Percentiles rank a stretch among this genome's conserved stretches.
Evolutionary conservation across 73 alveolate species (phyloP).

Genomic region (Uronychia setigera): DNA sequence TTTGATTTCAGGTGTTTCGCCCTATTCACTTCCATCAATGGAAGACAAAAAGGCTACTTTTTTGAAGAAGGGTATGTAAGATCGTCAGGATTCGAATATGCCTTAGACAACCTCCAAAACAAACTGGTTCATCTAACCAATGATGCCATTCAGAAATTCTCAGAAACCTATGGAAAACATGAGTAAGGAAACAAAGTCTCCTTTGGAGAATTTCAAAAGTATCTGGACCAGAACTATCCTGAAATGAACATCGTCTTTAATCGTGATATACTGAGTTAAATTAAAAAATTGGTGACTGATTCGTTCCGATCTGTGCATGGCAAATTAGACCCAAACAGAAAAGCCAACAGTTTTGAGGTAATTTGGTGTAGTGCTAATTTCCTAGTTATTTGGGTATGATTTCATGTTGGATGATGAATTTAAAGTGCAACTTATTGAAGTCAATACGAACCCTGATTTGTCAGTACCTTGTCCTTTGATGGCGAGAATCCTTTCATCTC

Average conservation of each 20-base stretch:
- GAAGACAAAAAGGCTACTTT: slow-evolving; percentile 65
- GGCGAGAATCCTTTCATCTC: slow-evolving; percentile 57
- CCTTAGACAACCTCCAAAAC: slow-evolving; percentile 58
- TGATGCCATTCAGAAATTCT: slow-evolving; percentile 81
- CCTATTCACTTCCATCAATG: slow-evolving; percentile 67
- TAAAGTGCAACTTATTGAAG: slow-evolving; percentile 67
- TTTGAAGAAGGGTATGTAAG: slow-evolving; percentile 78
- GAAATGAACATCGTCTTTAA: slow-evolving; percentile 52
- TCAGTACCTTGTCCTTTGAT: slow-evolving; percentile 67
- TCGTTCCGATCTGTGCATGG: slow-evolving; percentile 67
- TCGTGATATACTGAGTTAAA: slow-evolving; percentile 65
- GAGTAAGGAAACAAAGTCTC: slow-evolving; percentile 86
- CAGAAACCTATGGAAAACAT: slow-evolving; percentile 77
- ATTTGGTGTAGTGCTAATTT: neutral
- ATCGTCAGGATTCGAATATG: slow-evolving; percentile 69
- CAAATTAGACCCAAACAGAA: slow-evolving; percentile 60
- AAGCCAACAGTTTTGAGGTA: slow-evolving; percentile 71
- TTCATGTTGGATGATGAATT: slow-evolving; percentile 71
- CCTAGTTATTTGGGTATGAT: slow-evolving; percentile 67
- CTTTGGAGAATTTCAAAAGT: slow-evolving; percentile 70
- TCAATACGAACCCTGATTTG: slow-evolving; percentile 72
- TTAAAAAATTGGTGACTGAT: slow-evolving; percentile 66
- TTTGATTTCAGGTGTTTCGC: slow-evolving; percentile 84
- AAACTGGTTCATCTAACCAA: slow-evolving; percentile 83
- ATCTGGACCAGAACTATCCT: slow-evolving; percentile 64